A percentile compares a stretch with the other conserved stretches of the same genome.
phyloP scores from a whole-genome alignment of 768 basidiomycete genomes.

The Lactifluus piperatus region DNA sequence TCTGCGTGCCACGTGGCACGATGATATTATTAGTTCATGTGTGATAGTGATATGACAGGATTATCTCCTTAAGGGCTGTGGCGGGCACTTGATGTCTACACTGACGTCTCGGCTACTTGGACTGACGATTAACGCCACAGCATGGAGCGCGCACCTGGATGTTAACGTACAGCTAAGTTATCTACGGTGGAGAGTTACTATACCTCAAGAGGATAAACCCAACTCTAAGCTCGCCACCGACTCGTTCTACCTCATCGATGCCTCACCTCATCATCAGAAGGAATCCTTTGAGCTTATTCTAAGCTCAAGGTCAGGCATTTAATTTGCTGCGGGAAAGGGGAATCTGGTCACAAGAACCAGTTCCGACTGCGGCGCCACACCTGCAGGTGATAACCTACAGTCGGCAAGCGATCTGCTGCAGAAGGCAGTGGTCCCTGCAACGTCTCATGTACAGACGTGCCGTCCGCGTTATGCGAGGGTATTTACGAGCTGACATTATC shows the following conservation, averaged over 20 bases:
- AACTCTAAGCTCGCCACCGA: not conserved
- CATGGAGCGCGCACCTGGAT: not conserved
- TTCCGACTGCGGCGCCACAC: not conserved
- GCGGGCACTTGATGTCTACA: not conserved
- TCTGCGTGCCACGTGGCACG: not conserved
- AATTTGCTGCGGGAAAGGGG: not conserved
- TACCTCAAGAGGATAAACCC: not conserved
- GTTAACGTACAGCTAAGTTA: not conserved
- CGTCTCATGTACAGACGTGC: no score
- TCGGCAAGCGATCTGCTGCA: not conserved
- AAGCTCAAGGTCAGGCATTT: not conserved
- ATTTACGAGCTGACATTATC: not conserved
- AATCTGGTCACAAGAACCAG: not conserved
- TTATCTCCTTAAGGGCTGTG: not conserved
- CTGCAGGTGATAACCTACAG: not conserved
- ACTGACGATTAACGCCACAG: not conserved
- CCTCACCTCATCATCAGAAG: not conserved
- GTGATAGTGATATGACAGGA: not conserved
- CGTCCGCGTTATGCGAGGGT: not conserved
- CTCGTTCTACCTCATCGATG: not conserved
- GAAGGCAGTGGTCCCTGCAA: not conserved
- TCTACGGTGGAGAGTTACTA: not conserved
- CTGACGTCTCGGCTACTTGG: not conserved
- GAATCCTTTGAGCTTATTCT: not conserved
- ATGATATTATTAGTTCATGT: not conserved